Evolutionary conservation across 1,284 basidiomycete genomes (phyloP), one percentile per base, ranked within the genome.

Genomic region (Pyrrhoderma noxium): DNA sequence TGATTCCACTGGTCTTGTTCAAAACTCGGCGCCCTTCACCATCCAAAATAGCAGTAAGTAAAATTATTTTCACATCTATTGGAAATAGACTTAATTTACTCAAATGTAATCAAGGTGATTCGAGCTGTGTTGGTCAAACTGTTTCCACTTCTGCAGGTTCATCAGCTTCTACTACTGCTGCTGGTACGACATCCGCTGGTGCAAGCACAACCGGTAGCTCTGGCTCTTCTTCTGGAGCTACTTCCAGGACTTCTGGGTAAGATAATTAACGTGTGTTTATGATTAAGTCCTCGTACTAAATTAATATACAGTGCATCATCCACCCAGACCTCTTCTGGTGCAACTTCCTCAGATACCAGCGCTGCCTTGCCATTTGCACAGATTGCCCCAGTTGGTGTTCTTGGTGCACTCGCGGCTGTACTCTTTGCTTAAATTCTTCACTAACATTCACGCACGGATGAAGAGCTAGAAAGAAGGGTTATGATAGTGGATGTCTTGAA

Each of bases 21-120:
- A 63, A 2, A 76, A 80, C 58, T 67, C 72, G 3, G 80, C 73
- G 14, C 38, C 75, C 1, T 71, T 85, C 68, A 68, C 62, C n/a
- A 60, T 84, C 57, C 60, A 65, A 25, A 0, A 64, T 21, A 71
- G 77, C 49, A 36, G 81, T 84, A 67, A 49, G 75, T 67, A 31
- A 31, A 8, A 5, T 40, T 46, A 25, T 46, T 37, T 55, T 36
- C 50, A 47, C 23, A 22, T 2, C 3, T 22, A 14, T 22, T n/a
- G 19, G 37, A 13, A 21, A 22, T 37, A n/a, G 2, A 18, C 4
- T 4, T 18, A 27, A 23, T 36, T n/a, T 16, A 21, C 11, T 16
- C 38, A 22, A 42, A 1, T 31, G 37, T n/a, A 16, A 35, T 57
- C 1, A 43, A 75, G 75, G 60, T 14, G 55, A 61, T 46, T 59